Evolutionary conservation across 1,139 yeast species (phyloP), one percentile per base, ranked within the genome.

Genomic region (Yarrowia galli): DNA sequence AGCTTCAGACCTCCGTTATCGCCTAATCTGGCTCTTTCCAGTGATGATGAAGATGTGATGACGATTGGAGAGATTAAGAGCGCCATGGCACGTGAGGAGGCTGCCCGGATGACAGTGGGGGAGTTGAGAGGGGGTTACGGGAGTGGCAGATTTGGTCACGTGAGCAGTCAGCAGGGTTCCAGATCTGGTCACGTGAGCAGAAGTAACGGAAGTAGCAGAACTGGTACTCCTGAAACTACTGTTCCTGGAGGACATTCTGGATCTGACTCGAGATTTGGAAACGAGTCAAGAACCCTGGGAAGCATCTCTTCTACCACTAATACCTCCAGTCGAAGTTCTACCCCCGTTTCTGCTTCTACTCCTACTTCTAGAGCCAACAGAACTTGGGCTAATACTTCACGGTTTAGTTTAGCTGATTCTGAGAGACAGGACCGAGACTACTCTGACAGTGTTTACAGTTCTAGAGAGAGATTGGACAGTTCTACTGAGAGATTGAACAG

Each of bases 321-420:
- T 20, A 6, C 43, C 43, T 40, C 43, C 40, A 36, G 40, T 36
- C 40, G 40, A 36, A 5, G 9, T 18, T 36, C 40, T 18, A 36
- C 40, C 8, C n/a, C 38, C 12, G 28, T 13, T 16, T 16, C 60
- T 0, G 8, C 15, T 10, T 36, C 60, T 15, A 13, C 45, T 38
- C 15, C 45, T 4, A 22, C 32, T 6, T 22, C 60, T 16, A 16
- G 63, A 56, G 48, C 63, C 3, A 42, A 28, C 23, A 13, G 63
- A 42, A 56, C 63, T 15, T 56, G 63, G 63, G 63, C 63, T 13
- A 56, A 56, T 18, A 56, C 63, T 18, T 40, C 48, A 1, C 5
- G 63, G 8, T 56, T 56, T 8, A 3, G 12, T 18, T 3, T 56
- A 15, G 25, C 36, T 3, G 48, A 40, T 4, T 40, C 43, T n/a